phyloP scores from a whole-genome alignment of 768 basidiomycete genomes.

The Tylopilus vinaceipallidus region DNA sequence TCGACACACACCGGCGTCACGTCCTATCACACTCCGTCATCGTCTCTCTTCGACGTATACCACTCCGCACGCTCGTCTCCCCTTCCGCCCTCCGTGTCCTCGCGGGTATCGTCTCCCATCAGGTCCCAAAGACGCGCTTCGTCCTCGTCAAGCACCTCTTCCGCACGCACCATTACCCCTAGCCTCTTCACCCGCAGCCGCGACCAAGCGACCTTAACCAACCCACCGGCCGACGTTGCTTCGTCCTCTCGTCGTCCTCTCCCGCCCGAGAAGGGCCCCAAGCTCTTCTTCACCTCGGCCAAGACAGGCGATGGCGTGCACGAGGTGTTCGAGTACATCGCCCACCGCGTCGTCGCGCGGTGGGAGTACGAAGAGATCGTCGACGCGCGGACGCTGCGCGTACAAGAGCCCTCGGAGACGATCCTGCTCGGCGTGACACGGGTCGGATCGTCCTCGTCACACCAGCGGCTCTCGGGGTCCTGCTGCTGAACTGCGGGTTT shows the following conservation, averaged over 20 bases:
- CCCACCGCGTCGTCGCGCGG: slow-evolving; percentile 52
- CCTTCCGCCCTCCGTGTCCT: slow-evolving; percentile 34
- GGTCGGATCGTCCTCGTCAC: slow-evolving; percentile 10
- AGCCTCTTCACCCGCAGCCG: slow-evolving; percentile 45
- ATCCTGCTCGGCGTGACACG: slow-evolving; percentile 34
- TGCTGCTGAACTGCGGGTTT: slow-evolving; percentile 19
- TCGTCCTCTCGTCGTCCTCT: slow-evolving; percentile 9
- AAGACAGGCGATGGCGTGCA: slow-evolving; percentile 72
- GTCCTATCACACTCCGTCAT: slow-evolving; percentile 76
- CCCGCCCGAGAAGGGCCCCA: slow-evolving; percentile 51
- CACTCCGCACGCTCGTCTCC: slow-evolving; percentile 64
- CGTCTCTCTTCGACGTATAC: slow-evolving; percentile 66
- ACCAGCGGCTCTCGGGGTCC: slow-evolving; percentile 3
- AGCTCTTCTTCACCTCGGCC: slow-evolving; percentile 73
- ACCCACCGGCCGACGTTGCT: slow-evolving; percentile 14
- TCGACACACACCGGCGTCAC: slow-evolving; percentile 58
- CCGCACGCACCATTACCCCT: slow-evolving; percentile 57
- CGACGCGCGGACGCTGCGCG: slow-evolving; percentile 43
- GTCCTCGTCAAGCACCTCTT: slow-evolving; percentile 36
- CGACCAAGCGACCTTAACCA: slow-evolving; percentile 17
- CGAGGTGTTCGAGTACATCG: slow-evolving; percentile 79
- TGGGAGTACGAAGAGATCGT: slow-evolving; percentile 68
- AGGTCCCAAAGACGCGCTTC: slow-evolving; percentile 38
- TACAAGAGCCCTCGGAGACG: slow-evolving; percentile 38
- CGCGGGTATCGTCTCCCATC: slow-evolving; percentile 28